A percentile compares a stretch with the other conserved stretches of the same genome.
Conservation (phyloP, 2,329 filamentous ascomycete genomes). For the Fusarium globosum region DNA sequence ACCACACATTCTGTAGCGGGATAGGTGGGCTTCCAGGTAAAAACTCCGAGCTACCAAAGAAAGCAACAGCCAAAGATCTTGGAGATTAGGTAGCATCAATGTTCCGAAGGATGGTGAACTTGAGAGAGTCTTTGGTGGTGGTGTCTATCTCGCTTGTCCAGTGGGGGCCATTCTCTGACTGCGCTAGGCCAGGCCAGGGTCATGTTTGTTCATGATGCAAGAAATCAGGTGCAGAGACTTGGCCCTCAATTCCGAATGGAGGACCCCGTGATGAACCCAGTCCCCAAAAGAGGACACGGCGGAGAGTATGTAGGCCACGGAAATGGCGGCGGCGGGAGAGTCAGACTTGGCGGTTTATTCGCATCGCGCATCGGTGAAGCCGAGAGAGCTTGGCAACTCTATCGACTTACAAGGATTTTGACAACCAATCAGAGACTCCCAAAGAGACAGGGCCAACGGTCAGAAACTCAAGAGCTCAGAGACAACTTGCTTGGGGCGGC, state of each 20-base stretch:
- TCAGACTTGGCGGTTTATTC: slow-evolving; percentile 38
- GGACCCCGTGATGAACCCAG: slow-evolving; percentile 28
- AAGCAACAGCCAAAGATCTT: slow-evolving; percentile 8
- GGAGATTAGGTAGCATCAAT: slow-evolving; percentile 8
- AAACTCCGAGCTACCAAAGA: slow-evolving; percentile 1
- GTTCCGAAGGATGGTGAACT: slow-evolving; percentile 2
- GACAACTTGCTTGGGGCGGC: slow-evolving; percentile 32
- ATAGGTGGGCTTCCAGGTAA: not conserved
- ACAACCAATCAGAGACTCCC: slow-evolving; percentile 29
- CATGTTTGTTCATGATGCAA: slow-evolving; percentile 15
- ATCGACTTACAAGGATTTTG: slow-evolving; percentile 22
- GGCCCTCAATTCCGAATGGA: slow-evolving; percentile 19
- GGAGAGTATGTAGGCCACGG: slow-evolving; percentile 28
- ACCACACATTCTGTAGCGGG: not conserved
- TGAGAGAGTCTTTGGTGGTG: not conserved
- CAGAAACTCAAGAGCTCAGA: slow-evolving; percentile 18
- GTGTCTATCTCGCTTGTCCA: slow-evolving; percentile 3
- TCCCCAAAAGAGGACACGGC: slow-evolving; percentile 32
- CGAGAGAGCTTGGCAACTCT: slow-evolving; percentile 44
- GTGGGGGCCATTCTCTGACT: not conserved
- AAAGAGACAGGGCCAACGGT: slow-evolving; percentile 20
- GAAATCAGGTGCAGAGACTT: slow-evolving; percentile 17
- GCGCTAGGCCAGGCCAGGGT: not conserved
- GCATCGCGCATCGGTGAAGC: slow-evolving; percentile 45
- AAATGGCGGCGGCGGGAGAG: slow-evolving; percentile 29